These are phyloP conservation scores for Nigrospora oryzae DNA, from an alignment of 2,329 filamentous ascomycete species.

Conservation along the genomic window DNA sequence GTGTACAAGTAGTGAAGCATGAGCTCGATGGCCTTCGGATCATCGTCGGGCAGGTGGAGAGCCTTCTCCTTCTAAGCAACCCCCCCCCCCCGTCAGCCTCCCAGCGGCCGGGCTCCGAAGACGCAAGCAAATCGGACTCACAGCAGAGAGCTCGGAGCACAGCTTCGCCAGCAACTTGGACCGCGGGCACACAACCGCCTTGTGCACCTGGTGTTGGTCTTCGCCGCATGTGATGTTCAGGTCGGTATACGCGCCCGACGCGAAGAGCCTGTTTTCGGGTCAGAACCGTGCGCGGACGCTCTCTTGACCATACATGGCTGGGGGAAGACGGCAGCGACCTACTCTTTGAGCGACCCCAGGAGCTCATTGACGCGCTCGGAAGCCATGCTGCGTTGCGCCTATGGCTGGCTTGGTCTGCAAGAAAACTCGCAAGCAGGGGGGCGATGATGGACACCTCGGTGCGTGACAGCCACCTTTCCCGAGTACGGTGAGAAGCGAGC, in stretches of 20 bases:
- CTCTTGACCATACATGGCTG: no score
- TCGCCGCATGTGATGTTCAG: constrained; percentile 6
- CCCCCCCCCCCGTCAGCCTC: no score
- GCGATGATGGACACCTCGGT: no score
- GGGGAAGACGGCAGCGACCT: neutral
- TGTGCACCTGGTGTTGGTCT: constrained; percentile 7
- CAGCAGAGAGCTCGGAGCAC: neutral
- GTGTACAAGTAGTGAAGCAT: constrained; percentile 10
- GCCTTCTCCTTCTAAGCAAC: neutral
- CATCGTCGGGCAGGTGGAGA: constrained; percentile 6
- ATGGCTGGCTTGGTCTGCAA: no score
- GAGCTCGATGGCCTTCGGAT: constrained; percentile 6
- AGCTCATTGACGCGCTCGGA: constrained; percentile 5
- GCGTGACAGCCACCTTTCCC: no score
- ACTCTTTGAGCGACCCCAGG: constrained; percentile 6
- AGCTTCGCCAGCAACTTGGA: constrained; percentile 3
- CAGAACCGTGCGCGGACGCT: no score
- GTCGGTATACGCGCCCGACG: constrained; percentile 6
- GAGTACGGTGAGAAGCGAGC: no score
- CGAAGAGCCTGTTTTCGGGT: constrained; percentile 3
- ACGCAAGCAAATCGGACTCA: neutral
- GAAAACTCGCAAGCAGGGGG: no score
- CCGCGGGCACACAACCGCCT: constrained; percentile 7
- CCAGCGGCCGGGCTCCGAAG: no score
- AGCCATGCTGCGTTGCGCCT: constrained; percentile 2